Evolutionary conservation across 257 asterid species (phyloP), one percentile per base, ranked within the genome.

Genomic region (Lavandula angustifolia): DNA sequence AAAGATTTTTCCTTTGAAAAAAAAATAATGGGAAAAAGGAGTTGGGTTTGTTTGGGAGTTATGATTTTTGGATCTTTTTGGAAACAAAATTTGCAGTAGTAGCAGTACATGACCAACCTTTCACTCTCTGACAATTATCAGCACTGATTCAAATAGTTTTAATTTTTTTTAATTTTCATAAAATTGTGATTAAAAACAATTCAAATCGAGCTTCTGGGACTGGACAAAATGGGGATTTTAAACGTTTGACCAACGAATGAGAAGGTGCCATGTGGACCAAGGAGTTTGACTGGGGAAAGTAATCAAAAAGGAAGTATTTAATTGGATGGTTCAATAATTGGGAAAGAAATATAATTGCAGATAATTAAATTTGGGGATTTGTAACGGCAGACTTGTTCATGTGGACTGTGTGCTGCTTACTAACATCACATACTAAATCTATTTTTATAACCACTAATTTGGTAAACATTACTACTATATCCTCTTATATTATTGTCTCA

Each of bases 291-390:
- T 64, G 72, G 41, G 13, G 58, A 71, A 44, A 53, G 69, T 58
- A 70, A 70, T 76, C 53, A 62, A 58, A 53, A 57, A 73, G 77
- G 1, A 64, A 52, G 72, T 37, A 9, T 66, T 71, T 76, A n/a
- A 71, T 74, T 76, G 77, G 68, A 60, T 71, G 74, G 72, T 51
- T 61, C 67, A 66, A 64, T 71, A 69, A 74, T 60, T 69, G 65
- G 73, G 66, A 73, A 63, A 35, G 22, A 62, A 57, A 59, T 42
- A 63, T 73, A 62, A 73, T 73, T 68, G 80, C 72, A 80, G 67
- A 1, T 66, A 77, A 74, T 70, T 66, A 9, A 69, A 66, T 53
- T 64, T 22, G 54, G 66, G 65, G 53, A 73, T 33, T 65, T 71
- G 79, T 69, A 75, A 79, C 76, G 77, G 77, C 71, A 54, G 40